A percentile compares a stretch with the other conserved stretches of the same genome.
Conservation (phyloP, 2,329 filamentous ascomycete genomes). For the Colletotrichum lupini region DNA sequence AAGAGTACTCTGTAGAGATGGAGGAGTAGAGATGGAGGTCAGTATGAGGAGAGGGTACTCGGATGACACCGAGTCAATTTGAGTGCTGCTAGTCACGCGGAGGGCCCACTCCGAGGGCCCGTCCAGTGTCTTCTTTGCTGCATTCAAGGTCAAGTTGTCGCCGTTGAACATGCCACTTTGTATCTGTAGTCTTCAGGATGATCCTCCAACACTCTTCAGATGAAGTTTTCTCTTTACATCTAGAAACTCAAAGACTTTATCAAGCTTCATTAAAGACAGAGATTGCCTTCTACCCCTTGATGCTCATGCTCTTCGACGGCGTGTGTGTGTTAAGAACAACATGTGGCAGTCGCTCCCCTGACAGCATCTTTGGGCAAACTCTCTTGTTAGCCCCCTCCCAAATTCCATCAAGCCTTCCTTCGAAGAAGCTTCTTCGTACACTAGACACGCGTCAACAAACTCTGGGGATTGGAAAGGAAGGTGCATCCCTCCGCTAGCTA, state of each 20-base stretch:
- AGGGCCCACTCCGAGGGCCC: background rate
- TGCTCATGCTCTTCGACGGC: no score
- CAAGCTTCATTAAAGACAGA: background rate
- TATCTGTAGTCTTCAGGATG: background rate
- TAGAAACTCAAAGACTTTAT: background rate
- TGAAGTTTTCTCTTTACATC: background rate
- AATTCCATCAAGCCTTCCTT: background rate
- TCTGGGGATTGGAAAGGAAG: background rate
- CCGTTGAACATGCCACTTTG: background rate
- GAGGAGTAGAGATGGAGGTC: background rate
- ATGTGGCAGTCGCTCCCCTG: background rate
- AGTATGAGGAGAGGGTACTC: background rate
- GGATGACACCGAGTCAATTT: conserved; percentile 10
- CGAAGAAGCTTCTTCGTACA: background rate
- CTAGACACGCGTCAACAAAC: background rate
- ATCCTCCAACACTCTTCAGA: background rate
- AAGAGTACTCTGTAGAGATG: background rate
- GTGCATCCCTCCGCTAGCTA: background rate
- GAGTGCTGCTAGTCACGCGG: background rate
- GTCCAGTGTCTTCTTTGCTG: background rate
- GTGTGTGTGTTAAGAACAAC: no score
- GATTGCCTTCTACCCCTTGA: background rate
- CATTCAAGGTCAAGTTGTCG: background rate
- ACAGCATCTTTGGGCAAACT: background rate
- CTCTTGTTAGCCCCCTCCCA: background rate